Evolutionary conservation across 169 alveolate genomes (phyloP), one percentile per base, ranked within the genome.

Genomic region (Cryptosporidium baileyi): DNA sequence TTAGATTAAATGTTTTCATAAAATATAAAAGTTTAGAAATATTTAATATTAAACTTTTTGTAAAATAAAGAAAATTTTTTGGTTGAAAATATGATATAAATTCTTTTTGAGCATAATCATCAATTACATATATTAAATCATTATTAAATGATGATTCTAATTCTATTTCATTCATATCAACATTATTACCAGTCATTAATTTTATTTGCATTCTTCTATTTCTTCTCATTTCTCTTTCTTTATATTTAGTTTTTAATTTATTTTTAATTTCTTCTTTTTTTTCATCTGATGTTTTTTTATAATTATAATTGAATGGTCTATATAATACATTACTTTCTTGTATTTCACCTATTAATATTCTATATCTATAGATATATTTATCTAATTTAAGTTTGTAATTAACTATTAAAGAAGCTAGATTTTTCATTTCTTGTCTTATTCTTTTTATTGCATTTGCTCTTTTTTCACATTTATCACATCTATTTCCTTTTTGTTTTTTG

Each of bases 391-490:
- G 28, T 32, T 63, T 49, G 22, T n/a, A 41, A 1, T 22, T 3
- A 22, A 63, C 38, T 22, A 63, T 63, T 1, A 6, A 43, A 8
- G n/a, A 2, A n/a, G 61, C 60, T 11, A 41, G 41, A 1, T 15
- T 24, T 44, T 41, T 63, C 61, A 63, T 24, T 3, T 26, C 34
- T 44, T 43, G 30, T 22, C 43, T 30, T 26, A 63, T 11, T 32
- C 81, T 63, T 34, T 63, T 63, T 15, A 63, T 43, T 4, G 81
- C 81, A 44, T 17, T 63, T 13, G 81, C 81, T 44, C 81, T 63
- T 22, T 22, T 43, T 24, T 63, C 81, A 24, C 81, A 63, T 44
- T 30, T 63, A 1, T 15, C 26, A 17, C 81, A 63, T 41, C 81
- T 43, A 28, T 63, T 63, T 1, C 61, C 61, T n/a, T 44, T 63